These are phyloP conservation scores for Prunella vulgaris DNA, from an alignment of 257 asterid genomes.

Conservation along the genomic window DNA sequence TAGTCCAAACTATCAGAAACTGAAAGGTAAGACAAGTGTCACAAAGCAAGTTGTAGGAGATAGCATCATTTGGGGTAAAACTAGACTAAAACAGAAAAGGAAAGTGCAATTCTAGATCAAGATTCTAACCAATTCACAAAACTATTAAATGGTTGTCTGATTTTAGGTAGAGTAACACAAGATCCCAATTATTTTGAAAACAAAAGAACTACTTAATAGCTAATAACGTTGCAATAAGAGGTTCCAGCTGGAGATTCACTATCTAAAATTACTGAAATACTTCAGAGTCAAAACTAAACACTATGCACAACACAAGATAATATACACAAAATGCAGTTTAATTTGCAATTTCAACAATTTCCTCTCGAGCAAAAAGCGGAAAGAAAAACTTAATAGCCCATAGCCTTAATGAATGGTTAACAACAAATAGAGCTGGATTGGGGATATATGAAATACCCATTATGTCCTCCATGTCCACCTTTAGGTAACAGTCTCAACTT, in stretches of 20 bases:
- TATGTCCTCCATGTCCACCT: constrained; percentile 99
- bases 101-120: background rate
- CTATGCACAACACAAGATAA: too few species aligned
- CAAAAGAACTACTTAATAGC: too few species aligned
- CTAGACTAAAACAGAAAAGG: too few species aligned
- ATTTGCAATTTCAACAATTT: too few species aligned
- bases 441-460: constrained; percentile 52
- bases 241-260: background rate
- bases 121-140: background rate
- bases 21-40: too few species aligned
- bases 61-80: too few species aligned
- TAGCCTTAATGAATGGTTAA: background rate
- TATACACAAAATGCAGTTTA: too few species aligned
- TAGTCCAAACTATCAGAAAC: background rate
- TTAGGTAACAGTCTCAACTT: constrained; percentile 84
- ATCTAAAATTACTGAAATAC: background rate
- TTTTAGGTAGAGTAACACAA: background rate
- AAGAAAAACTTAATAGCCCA: background rate
- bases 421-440: constrained; percentile 15
- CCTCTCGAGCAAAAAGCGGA: too few species aligned
- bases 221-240: background rate
- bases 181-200: background rate
- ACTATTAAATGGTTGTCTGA: background rate
- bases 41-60: too few species aligned
- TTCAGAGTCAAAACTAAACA: background rate